Evolutionary conservation across 768 basidiomycete species (phyloP), one percentile per base, ranked within the genome.

Genomic region (Lactarius hengduanensis): DNA sequence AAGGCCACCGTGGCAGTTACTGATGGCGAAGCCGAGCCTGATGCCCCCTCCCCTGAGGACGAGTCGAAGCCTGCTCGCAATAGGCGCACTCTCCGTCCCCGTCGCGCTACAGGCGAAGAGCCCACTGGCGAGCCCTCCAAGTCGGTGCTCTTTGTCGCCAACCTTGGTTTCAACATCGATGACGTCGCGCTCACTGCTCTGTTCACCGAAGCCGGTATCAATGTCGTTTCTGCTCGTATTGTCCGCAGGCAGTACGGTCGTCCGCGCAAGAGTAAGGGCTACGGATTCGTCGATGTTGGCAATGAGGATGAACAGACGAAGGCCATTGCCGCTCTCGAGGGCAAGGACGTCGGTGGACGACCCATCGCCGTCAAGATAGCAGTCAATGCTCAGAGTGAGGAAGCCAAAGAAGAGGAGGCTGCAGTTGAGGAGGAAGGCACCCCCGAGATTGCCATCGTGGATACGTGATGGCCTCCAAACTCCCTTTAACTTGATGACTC

Each of bases 271-370:
- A 93, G 91, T 84, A 96, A 96, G 79, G 96, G 96, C 64, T 98
- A 96, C 77, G 96, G 94, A 61, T 99, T 99, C 74, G 96, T 99
- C 74, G 96, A 98, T 72, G 93, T 97, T 69, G 93, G 91, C 68
- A 80, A 81, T 71, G 89, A 94, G 77, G 91, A 87, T 72, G 88
- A 95, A 78, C 96, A 99, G 81, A 77, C 88, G 76, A 94, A 94
- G 81, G 96, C 94, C 61, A 90, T 99, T 69, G 86, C 86, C 64
- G 86, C 86, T 70, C 84, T 95, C 69, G 84, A 95, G 72, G 94
- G 92, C 76, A 93, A 92, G 77, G 90, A 96, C 69, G 80, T 99
- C 64, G 88, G 86, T 56, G 94, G 93, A 60, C 84, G 96, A 72
- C 75, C 84, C 70, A 89, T 99, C 74, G 91, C 91, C 68, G 92